Evolutionary conservation across 2,329 filamentous ascomycete species (phyloP).

Genomic region (Trichoderma lentiforme): DNA sequence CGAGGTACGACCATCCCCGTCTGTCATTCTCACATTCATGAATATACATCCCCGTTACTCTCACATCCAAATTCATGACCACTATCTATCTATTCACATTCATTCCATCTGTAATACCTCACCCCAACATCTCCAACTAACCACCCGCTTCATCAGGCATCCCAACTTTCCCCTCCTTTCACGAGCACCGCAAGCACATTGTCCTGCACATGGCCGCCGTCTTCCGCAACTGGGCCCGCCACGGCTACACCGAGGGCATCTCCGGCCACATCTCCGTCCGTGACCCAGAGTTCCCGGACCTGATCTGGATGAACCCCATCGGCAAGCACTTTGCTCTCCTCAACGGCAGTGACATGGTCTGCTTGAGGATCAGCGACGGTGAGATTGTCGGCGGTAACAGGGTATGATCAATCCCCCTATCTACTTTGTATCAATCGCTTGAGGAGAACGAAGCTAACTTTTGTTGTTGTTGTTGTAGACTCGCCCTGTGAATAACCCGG

Average conservation of each 20-base stretch:
- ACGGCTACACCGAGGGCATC: conserved; percentile 31
- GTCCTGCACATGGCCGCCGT: conserved; percentile 62
- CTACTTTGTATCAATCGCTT: neutral
- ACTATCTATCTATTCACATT: neutral
- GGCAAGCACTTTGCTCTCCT: conserved; percentile 65
- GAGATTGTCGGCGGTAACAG: conserved; percentile 61
- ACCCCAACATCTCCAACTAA: neutral
- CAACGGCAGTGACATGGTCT: conserved; percentile 65
- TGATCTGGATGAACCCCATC: conserved; percentile 70
- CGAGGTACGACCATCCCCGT: conserved; percentile 16
- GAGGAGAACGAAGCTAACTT: neutral
- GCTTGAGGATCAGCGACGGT: conserved; percentile 55
- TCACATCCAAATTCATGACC: neutral
- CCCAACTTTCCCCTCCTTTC: conserved; percentile 39
- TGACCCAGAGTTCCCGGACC: conserved; percentile 58
- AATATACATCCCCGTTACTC: neutral
- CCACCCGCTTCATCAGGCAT: conserved; percentile 33
- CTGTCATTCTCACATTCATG: neutral
- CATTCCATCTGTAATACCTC: neutral
- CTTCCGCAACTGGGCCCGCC: conserved; percentile 41
- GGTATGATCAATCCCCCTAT: conserved; percentile 21
- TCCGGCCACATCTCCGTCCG: conserved; percentile 62
- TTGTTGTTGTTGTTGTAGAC: conserved; percentile 28
- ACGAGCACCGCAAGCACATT: conserved; percentile 57
- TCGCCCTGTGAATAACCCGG: conserved; percentile 62